A percentile compares a stretch with the other conserved stretches of the same genome.
These are phyloP conservation scores for Wickerhamiella pararugosa DNA, from an alignment of 1,139 yeast species.

Conservation along the genomic window DNA sequence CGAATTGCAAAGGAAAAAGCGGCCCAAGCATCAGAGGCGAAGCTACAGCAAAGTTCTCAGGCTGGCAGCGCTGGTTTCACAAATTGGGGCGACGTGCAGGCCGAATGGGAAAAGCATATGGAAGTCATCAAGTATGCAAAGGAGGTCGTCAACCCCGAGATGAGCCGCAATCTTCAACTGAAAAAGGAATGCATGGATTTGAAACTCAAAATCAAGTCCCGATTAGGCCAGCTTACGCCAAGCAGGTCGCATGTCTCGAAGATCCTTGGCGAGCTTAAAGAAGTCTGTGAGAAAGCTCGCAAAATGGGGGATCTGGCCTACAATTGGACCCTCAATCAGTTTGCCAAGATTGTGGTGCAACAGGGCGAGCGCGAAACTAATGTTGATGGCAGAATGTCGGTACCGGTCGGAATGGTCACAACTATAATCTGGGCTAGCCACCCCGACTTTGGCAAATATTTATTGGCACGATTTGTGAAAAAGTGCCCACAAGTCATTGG, in stretches of 20 bases:
- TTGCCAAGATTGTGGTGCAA: conserved; percentile 70
- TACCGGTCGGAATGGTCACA: conserved; percentile 63
- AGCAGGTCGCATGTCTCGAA: conserved; percentile 42
- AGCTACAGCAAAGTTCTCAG: not conserved
- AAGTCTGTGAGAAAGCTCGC: conserved; percentile 34
- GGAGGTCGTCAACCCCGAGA: conserved; percentile 25
- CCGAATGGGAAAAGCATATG: conserved; percentile 30
- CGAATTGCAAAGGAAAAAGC: conserved; percentile 8
- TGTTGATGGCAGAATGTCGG: conserved; percentile 61
- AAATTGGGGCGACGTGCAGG: conserved; percentile 1
- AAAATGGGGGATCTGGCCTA: conserved; percentile 34
- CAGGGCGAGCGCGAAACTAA: conserved; percentile 91
- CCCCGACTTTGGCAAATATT: conserved; percentile 50
- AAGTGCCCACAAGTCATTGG: conserved; percentile 88
- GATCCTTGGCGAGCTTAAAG: conserved; percentile 36
- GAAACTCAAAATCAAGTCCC: conserved; percentile 69
- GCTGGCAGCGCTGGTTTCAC: not conserved
- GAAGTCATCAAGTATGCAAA: conserved; percentile 47
- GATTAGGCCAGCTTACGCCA: conserved; percentile 80
- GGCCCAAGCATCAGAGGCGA: conserved; percentile 6
- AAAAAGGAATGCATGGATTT: conserved; percentile 30
- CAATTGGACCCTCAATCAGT: conserved; percentile 63
- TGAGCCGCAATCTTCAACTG: conserved; percentile 24
- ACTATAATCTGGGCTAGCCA: conserved; percentile 38
- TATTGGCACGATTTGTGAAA: conserved; percentile 72